Conservation (phyloP, 2,329 filamentous ascomycete genomes). For the Cercospora sojina region DNA sequence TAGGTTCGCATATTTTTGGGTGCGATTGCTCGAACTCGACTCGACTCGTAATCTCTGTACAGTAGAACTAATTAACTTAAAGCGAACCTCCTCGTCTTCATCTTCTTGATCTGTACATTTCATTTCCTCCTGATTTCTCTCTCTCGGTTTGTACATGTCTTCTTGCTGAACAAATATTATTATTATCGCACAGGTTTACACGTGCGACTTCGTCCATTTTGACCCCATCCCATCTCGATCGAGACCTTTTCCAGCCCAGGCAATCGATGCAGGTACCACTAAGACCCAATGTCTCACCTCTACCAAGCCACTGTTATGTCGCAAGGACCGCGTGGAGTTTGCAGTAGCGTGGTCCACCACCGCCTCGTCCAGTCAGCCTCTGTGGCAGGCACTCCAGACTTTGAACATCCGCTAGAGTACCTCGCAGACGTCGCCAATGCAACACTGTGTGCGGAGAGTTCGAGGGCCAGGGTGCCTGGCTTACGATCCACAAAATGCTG, state of each 20-base stretch:
- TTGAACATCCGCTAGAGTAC: conserved; percentile 11
- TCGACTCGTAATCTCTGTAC: neutral
- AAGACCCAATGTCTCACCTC: neutral
- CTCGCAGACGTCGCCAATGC: neutral
- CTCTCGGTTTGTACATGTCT: neutral
- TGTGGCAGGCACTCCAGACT: conserved; percentile 12
- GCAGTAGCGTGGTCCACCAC: conserved; percentile 5
- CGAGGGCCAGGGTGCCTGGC: neutral
- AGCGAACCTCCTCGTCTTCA: neutral
- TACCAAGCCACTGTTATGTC: neutral
- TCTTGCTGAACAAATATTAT: neutral
- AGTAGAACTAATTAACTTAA: too few relatives aligned
- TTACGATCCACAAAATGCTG: neutral
- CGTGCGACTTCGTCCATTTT: too few relatives aligned
- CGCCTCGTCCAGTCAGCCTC: conserved; percentile 4
- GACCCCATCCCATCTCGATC: neutral
- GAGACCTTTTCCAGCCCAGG: neutral
- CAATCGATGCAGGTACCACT: neutral
- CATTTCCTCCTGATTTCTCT: neutral
- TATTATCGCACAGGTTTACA: too few relatives aligned
- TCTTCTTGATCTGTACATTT: neutral
- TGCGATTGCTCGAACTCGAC: neutral
- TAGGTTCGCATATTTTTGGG: too few relatives aligned
- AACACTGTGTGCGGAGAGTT: neutral
- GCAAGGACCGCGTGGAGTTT: neutral